phyloP scores from a whole-genome alignment of 2,329 filamentous ascomycete species.

The Penicillium sp. region DNA sequence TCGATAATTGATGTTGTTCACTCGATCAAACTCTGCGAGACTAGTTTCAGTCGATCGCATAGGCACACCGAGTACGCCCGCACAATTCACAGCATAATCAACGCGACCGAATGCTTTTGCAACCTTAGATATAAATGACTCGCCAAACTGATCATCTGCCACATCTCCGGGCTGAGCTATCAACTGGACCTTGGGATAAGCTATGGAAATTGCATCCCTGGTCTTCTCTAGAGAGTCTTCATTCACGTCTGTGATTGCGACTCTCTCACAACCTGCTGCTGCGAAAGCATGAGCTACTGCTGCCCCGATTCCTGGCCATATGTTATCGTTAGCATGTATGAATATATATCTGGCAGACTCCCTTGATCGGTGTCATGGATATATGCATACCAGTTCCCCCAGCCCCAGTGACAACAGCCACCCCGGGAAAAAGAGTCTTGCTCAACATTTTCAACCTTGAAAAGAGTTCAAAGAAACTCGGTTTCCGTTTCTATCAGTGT shows the following conservation, averaged over 20 bases:
- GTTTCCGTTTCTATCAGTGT: too few species aligned
- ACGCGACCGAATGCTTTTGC: constrained; percentile 44
- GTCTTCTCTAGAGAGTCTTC: constrained; percentile 39
- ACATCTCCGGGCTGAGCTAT: constrained; percentile 48
- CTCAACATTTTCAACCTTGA: background rate
- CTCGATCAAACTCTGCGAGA: constrained; percentile 51
- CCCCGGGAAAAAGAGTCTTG: constrained; percentile 42
- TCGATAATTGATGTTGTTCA: constrained; percentile 59
- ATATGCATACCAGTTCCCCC: constrained; percentile 46
- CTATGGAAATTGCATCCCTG: constrained; percentile 23
- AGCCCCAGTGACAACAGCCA: constrained; percentile 51
- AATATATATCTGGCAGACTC: background rate
- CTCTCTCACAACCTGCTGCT: constrained; percentile 50
- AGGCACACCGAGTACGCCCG: constrained; percentile 46
- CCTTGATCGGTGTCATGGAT: background rate
- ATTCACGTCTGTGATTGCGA: constrained; percentile 58
- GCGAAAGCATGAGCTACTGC: constrained; percentile 56
- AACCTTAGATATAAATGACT: constrained; percentile 29
- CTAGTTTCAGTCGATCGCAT: constrained; percentile 46
- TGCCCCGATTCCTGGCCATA: constrained; percentile 54
- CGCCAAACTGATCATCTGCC: constrained; percentile 49
- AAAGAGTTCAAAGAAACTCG: background rate
- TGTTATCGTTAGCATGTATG: background rate
- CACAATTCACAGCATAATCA: constrained; percentile 60
- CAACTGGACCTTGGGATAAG: constrained; percentile 39